Base-by-base conservation (phyloP, 108 stramenopile species). In the Nitzschia sp. region DNA sequence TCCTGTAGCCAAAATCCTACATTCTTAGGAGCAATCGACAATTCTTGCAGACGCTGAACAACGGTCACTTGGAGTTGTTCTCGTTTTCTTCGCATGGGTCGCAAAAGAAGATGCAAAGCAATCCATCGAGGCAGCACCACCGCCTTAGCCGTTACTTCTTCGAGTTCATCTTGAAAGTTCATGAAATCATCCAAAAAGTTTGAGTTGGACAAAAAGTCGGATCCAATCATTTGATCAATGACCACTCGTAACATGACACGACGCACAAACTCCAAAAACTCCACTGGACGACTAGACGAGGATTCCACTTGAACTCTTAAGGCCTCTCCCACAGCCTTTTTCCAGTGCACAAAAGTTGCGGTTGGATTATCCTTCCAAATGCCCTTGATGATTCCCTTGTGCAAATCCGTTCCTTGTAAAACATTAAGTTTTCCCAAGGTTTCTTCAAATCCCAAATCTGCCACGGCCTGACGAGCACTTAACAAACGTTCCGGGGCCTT, bases 131-230 rank as follows among this genome's bases (percentile, higher is more conserved):
- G 83, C 38, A 87, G 24, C 24, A 87, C 76, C 2, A 81, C 83
- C 0, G 81, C 74, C 27, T 74, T 73, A 28, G 86, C 86, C 0
- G 81, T 84, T 23, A 77, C 83, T 21, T 82, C 81, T 71, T 87
- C 86, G 27, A 87, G 30, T 5, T 48, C 29, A 63, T 70, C 68
- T 57, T 76, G 75, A 70, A 70, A 70, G 17, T 56, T 60, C 59
- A 68, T 61, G 48, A 68, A 75, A 1, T 51, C 59, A 15, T 67
- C n/a, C 29, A 75, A 29, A 75, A 75, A 75, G 49, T n/a, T 51
- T 19, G 4, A 9, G 21, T 8, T 19, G 4, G 4, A 4, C 48
- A 80, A 42, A 18, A 86, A 65, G 8, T 53, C 11, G 23, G 48
- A n/a, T 2, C 80, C 71, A 36, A 83, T 38, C 27, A 81, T 60